Conservation (phyloP, 495 filamentous ascomycete genomes). For the Trichoderma parareesei region DNA sequence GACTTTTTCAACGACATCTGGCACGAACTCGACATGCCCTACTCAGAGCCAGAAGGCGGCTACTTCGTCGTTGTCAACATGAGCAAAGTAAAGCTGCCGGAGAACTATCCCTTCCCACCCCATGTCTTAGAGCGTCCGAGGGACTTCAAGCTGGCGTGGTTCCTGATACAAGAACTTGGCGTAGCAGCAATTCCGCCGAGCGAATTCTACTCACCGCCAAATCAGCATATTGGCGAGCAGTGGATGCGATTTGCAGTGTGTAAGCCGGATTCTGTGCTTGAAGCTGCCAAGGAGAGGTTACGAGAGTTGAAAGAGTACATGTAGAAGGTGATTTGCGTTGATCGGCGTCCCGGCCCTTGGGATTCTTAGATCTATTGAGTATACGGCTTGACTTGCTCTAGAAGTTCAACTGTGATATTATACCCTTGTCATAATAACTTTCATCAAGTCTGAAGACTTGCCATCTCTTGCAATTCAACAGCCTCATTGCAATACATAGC, state of each 20-base stretch:
- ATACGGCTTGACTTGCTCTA: neutral
- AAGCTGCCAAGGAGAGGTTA: constrained; percentile 81
- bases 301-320: constrained; percentile 79
- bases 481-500: neutral
- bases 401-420: neutral
- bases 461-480: too few relatives aligned
- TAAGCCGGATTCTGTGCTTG: constrained; percentile 88
- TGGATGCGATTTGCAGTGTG: constrained; percentile 95
- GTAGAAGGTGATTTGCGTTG: constrained; percentile 13
- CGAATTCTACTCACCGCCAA: constrained; percentile 85
- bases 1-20: constrained; percentile 77
- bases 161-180: constrained; percentile 90
- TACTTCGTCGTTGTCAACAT: constrained; percentile 96
- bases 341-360: too few relatives aligned
- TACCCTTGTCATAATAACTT: too few relatives aligned
- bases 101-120: constrained; percentile 75
- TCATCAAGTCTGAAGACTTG: neutral
- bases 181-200: constrained; percentile 94
- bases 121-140: constrained; percentile 77
- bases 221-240: constrained; percentile 78
- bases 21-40: constrained; percentile 81
- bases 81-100: constrained; percentile 70
- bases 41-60: constrained; percentile 87
- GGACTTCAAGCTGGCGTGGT: constrained; percentile 93
- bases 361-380: too few relatives aligned